These are phyloP conservation scores for Trichoderma koningiopsis DNA, from an alignment of 2,329 filamentous ascomycete genomes.

Conservation along the genomic window DNA sequence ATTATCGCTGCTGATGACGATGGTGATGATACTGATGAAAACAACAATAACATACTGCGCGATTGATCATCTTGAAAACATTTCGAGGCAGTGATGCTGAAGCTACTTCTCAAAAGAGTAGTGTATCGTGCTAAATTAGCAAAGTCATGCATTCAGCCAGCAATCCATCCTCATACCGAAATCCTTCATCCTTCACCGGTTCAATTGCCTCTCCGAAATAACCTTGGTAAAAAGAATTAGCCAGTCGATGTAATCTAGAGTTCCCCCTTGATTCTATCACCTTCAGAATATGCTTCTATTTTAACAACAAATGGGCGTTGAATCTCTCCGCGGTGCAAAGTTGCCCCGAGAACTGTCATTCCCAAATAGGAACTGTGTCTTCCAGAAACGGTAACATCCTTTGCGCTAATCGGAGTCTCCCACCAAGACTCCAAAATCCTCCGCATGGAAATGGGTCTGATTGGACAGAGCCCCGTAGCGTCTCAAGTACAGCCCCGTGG, in stretches of 20 bases:
- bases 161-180: background rate
- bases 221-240: background rate
- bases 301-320: background rate
- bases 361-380: constrained; percentile 1
- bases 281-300: background rate
- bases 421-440: background rate
- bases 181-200: constrained; percentile 7
- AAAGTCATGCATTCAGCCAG: background rate
- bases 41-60: too few relatives aligned
- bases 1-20: background rate
- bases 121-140: background rate
- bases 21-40: background rate
- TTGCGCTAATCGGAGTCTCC: background rate
- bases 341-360: background rate
- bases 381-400: background rate
- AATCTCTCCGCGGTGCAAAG: background rate
- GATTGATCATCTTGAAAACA: background rate
- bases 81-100: background rate
- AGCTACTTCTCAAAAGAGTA: background rate
- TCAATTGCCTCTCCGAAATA: background rate
- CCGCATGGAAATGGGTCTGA: background rate
- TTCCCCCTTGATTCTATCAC: background rate
- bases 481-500: background rate
- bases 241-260: background rate
- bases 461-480: background rate